phyloP scores from a whole-genome alignment of 345 rosid genomes.

The Dipteronia sinensis region DNA sequence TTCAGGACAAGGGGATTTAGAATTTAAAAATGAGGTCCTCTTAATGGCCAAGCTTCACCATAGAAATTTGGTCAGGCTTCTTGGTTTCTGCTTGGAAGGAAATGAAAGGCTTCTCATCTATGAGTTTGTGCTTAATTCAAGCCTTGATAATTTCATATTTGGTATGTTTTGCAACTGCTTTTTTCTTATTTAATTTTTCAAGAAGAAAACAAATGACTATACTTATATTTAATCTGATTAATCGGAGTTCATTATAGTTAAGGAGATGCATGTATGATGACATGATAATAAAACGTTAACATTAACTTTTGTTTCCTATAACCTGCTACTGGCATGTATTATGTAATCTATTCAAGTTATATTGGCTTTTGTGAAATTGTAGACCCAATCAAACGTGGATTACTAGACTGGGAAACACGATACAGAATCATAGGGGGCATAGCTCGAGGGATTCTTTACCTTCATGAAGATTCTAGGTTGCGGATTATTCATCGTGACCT shows the following conservation, averaged over 20 bases:
- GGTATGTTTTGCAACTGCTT: constrained; percentile 19
- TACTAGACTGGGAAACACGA: constrained; percentile 1
- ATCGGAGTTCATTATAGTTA: neutral
- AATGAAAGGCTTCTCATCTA: constrained; percentile 46
- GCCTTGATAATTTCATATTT: constrained; percentile 45
- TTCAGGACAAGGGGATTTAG: constrained; percentile 47
- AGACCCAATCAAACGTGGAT: neutral
- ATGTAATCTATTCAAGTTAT: neutral
- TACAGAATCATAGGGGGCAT: constrained; percentile 5
- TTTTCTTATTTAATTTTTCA: too few species aligned
- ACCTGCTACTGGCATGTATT: too few species aligned
- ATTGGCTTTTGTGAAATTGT: neutral
- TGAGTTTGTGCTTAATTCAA: constrained; percentile 44
- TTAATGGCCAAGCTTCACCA: constrained; percentile 56
- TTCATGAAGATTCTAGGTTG: constrained; percentile 10
- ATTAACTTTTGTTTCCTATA: too few species aligned
- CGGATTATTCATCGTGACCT: constrained; percentile 15
- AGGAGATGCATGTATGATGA: neutral
- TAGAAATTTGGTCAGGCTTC: constrained; percentile 42
- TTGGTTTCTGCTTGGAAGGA: constrained; percentile 43
- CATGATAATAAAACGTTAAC: too few species aligned
- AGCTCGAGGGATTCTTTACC: constrained; percentile 13
- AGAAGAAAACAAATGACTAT: too few species aligned
- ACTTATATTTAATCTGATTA: too few species aligned
- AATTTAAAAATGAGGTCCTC: constrained; percentile 50